Percentiles rank a stretch among this genome's conserved stretches.
Conservation (phyloP, 148 eudicot species). For the Cornus kousa region DNA sequence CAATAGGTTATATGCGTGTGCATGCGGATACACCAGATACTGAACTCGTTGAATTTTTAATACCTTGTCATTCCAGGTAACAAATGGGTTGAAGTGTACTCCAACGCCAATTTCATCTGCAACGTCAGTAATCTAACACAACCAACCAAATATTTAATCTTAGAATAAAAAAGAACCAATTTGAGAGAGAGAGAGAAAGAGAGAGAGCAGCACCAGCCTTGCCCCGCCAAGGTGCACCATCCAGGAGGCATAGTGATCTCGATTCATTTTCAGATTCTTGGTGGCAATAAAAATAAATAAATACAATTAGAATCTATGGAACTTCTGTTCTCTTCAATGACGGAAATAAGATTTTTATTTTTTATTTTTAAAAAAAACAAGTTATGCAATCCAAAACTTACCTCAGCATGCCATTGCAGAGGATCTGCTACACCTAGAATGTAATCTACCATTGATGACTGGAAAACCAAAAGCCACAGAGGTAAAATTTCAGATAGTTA, state of each 20-base stretch:
- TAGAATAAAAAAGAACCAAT: conserved; percentile 3
- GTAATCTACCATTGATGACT: conserved; percentile 91
- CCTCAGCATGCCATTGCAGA: conserved; percentile 86
- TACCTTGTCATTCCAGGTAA: conserved; percentile 67
- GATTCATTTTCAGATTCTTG: conserved; percentile 76
- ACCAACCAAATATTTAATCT: conserved; percentile 14
- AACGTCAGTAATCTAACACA: conserved; percentile 53
- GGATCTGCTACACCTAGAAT: conserved; percentile 88
- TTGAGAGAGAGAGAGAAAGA: conserved; percentile 7
- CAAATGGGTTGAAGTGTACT: conserved; percentile 93
- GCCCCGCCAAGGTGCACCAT: conserved; percentile 74
- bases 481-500: not conserved
- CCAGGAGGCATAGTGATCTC: conserved; percentile 81
- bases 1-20: not conserved
- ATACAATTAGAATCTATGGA: conserved; percentile 5
- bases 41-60: not conserved
- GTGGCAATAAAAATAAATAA: conserved; percentile 17
- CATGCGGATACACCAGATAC: not conserved
- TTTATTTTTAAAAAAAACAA: not conserved
- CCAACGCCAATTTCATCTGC: conserved; percentile 82
- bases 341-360: not conserved
- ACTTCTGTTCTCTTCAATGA: not conserved
- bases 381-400: conserved; percentile 13
- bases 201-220: conserved; percentile 54
- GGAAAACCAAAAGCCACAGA: conserved; percentile 7